Conservation (phyloP, 176 grass and related monocot species). For the Panicum miliaceum region DNA sequence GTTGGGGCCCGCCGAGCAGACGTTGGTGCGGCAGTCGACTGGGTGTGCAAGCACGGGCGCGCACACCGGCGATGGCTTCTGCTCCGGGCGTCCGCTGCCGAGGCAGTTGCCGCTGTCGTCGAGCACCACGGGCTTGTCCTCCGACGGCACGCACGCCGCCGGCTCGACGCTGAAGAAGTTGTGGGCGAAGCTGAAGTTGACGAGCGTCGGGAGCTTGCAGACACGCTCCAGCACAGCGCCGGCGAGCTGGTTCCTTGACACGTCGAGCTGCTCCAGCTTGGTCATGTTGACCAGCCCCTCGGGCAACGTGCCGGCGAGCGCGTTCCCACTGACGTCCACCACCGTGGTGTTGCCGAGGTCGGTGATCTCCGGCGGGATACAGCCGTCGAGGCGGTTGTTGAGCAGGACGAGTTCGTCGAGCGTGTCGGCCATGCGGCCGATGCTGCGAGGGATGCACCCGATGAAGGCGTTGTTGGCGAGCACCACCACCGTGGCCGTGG, state of each 20-base stretch:
- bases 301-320: slow-evolving; percentile 51
- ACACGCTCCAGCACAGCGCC: slow-evolving; percentile 43
- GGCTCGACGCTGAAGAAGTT: slow-evolving; percentile 72
- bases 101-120: slow-evolving; percentile 68
- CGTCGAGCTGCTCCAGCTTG: slow-evolving; percentile 53
- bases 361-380: slow-evolving; percentile 58
- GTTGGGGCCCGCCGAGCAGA: slow-evolving; percentile 23
- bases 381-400: slow-evolving; percentile 64
- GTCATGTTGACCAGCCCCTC: slow-evolving; percentile 46
- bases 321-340: slow-evolving; percentile 58
- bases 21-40: slow-evolving; percentile 53
- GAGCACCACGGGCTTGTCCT: slow-evolving; percentile 21
- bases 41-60: slow-evolving; percentile 44
- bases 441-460: slow-evolving; percentile 69
- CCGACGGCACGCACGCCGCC: slow-evolving; percentile 28
- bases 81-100: slow-evolving; percentile 10
- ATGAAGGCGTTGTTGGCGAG: slow-evolving; percentile 68
- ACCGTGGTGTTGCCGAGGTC: slow-evolving; percentile 49
- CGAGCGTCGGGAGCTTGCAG: slow-evolving; percentile 49
- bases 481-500: slow-evolving; percentile 58
- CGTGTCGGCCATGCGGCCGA: slow-evolving; percentile 62
- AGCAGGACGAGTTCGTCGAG: slow-evolving; percentile 68
- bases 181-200: slow-evolving; percentile 65
- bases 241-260: slow-evolving; percentile 57
- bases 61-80: slow-evolving; percentile 50